phyloP scores from a whole-genome alignment of 805 yeast species.

The Sungouiella thailandica region DNA sequence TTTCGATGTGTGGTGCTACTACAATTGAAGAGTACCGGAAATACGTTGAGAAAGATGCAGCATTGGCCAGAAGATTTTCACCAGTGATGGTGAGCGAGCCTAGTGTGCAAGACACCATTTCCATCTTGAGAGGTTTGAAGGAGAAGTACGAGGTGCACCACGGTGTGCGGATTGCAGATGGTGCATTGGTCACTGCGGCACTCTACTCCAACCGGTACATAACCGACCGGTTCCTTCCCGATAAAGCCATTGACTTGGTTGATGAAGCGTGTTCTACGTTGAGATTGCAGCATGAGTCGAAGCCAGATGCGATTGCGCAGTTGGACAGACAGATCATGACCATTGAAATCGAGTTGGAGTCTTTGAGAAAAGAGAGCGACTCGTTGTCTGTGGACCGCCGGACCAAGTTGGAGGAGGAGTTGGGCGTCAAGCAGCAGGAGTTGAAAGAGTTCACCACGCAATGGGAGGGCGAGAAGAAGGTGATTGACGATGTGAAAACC shows the following conservation, averaged over 20 bases:
- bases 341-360: constrained; percentile 90
- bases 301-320: constrained; percentile 89
- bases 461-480: constrained; percentile 82
- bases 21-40: constrained; percentile 90
- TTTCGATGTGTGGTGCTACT: constrained; percentile 95
- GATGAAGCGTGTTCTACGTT: constrained; percentile 97
- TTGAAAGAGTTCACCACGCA: constrained; percentile 65
- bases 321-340: constrained; percentile 89
- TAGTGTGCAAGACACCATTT: constrained; percentile 81
- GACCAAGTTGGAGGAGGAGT: constrained; percentile 63
- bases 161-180: constrained; percentile 90
- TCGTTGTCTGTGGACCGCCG: constrained; percentile 75
- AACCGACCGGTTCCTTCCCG: constrained; percentile 88
- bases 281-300: constrained; percentile 92
- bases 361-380: constrained; percentile 89
- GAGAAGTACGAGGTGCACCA: constrained; percentile 96
- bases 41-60: constrained; percentile 94
- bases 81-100: constrained; percentile 87
- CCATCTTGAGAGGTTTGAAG: constrained; percentile 87
- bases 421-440: constrained; percentile 60
- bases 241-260: constrained; percentile 92
- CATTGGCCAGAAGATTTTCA: constrained; percentile 89
- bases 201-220: constrained; percentile 85
- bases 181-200: constrained; percentile 92
- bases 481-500: constrained; percentile 69